A percentile compares a stretch with the other conserved stretches of the same genome.
Conservation (phyloP, 345 rosid genomes). For the Euphorbia lathyris region DNA sequence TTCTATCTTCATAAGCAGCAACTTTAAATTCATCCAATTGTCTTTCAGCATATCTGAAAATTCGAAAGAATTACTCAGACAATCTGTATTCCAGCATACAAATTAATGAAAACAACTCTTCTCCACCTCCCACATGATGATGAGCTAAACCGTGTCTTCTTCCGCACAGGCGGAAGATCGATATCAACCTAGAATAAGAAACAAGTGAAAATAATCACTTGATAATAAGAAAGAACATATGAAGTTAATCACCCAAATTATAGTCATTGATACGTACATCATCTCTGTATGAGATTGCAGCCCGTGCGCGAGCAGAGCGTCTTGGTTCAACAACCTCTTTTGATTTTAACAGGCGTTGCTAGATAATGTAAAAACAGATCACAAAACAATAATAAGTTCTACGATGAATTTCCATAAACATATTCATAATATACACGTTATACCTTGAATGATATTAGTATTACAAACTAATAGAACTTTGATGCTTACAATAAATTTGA, state of each 20-base stretch:
- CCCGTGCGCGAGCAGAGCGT: conserved; percentile 52
- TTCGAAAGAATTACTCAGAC: neutral
- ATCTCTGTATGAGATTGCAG: conserved; percentile 33
- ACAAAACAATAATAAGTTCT: neutral
- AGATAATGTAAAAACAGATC: neutral
- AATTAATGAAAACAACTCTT: neutral
- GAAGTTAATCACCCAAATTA: neutral
- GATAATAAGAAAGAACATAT: neutral
- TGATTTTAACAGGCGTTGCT: conserved; percentile 30
- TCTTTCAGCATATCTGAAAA: conserved; percentile 43
- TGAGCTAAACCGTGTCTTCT: conserved; percentile 29
- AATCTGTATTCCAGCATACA: neutral
- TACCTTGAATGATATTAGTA: too few relatives aligned
- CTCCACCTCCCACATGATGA: conserved; percentile 35
- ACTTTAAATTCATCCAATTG: conserved; percentile 42
- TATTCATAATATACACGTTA: too few relatives aligned
- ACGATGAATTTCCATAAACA: too few relatives aligned
- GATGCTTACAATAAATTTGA: too few relatives aligned
- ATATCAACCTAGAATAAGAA: conserved; percentile 27
- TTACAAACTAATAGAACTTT: too few relatives aligned
- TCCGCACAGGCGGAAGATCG: conserved; percentile 18
- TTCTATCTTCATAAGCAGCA: conserved; percentile 47
- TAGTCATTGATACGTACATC: conserved; percentile 28
- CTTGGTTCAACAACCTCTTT: conserved; percentile 37
- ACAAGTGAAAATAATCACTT: neutral